phyloP scores from a whole-genome alignment of 352 stramenopile species.

The Phytophthora vignae region DNA sequence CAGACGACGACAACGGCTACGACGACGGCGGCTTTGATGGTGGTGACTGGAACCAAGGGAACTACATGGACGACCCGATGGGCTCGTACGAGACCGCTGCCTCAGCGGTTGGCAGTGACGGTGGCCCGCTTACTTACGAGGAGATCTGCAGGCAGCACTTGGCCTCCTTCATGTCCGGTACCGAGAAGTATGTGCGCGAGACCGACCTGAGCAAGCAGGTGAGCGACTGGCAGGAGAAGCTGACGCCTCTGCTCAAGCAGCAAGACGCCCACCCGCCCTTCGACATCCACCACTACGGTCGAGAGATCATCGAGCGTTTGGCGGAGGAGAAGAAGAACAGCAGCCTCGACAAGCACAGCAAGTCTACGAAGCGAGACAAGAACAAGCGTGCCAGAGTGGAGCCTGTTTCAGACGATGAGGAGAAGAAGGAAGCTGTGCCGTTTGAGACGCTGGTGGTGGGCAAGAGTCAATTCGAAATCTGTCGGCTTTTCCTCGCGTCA shows the following conservation, averaged over 20 bases:
- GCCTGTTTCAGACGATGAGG: conserved; percentile 24
- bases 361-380: conserved; percentile 18
- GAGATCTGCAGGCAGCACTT: conserved; percentile 82
- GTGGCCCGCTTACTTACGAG: conserved; percentile 63
- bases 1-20: conserved; percentile 36
- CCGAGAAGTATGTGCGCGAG: conserved; percentile 81
- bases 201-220: conserved; percentile 73
- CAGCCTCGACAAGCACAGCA: conserved; percentile 37
- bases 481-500: conserved; percentile 91
- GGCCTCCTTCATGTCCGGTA: conserved; percentile 84
- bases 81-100: conserved; percentile 21
- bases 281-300: conserved; percentile 78
- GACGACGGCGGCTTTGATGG: conserved; percentile 44
- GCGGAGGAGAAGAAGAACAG: conserved; percentile 44
- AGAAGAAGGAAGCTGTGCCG: conserved; percentile 34
- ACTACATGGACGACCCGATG: conserved; percentile 35
- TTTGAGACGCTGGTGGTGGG: conserved; percentile 70
- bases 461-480: conserved; percentile 81
- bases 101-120: conserved; percentile 7
- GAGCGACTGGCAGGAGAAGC: conserved; percentile 79
- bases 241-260: conserved; percentile 75
- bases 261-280: conserved; percentile 74
- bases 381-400: conserved; percentile 42
- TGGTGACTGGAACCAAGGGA: conserved; percentile 41
- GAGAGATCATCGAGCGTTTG: conserved; percentile 64